Conservation (phyloP, 805 yeast species). For the Yarrowia porcina region DNA sequence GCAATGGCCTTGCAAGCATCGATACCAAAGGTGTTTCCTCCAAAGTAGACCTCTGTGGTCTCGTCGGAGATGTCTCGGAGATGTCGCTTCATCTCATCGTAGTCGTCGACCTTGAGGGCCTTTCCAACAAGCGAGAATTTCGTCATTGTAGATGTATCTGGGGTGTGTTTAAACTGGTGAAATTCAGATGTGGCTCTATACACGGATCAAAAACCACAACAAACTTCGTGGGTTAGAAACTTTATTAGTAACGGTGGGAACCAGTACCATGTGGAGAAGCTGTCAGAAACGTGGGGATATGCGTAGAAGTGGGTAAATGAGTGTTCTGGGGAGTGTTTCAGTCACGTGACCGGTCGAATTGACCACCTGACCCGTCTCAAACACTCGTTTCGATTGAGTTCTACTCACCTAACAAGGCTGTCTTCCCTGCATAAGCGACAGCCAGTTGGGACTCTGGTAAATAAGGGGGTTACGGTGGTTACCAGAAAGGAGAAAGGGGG, state of each 20-base stretch:
- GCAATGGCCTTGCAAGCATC: conserved; percentile 78
- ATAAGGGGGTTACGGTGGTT: conserved; percentile 3
- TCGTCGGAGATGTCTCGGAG: conserved; percentile 51
- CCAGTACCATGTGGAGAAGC: no score
- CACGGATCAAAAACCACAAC: conserved; percentile 4
- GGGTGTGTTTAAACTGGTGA: not conserved
- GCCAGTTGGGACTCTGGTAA: not conserved
- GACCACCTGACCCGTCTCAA: not conserved
- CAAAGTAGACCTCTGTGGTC: conserved; percentile 64
- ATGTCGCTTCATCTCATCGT: conserved; percentile 69
- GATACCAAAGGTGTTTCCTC: conserved; percentile 93
- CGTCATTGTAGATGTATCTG: conserved; percentile 1
- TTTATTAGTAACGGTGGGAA: conserved; percentile 8
- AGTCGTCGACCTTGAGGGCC: conserved; percentile 70
- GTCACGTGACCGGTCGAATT: not conserved
- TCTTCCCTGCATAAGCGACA: conserved; percentile 5
- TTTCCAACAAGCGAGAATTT: conserved; percentile 61
- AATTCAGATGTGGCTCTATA: not conserved
- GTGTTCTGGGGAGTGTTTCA: no score
- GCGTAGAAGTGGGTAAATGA: no score
- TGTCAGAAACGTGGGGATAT: no score
- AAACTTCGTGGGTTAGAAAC: not conserved
- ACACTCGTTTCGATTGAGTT: not conserved
- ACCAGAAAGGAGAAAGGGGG: not conserved
- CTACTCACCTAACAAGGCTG: not conserved